Conservation (phyloP, 176 grass and related monocot species). For the Oryza coarctata region DNA sequence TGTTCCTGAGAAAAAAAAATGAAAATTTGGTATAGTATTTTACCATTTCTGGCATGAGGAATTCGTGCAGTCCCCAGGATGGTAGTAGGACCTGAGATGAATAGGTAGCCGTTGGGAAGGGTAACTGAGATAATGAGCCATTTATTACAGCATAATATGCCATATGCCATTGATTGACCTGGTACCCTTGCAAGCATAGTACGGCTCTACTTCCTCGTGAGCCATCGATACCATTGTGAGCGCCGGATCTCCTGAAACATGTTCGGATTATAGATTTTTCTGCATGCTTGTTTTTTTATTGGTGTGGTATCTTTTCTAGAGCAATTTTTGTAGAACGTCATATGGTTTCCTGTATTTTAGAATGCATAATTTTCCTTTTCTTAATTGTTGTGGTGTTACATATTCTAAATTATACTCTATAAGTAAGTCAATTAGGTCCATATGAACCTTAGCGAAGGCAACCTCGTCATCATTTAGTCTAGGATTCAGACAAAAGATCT, state of each 20-base stretch:
- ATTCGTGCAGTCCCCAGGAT: background rate
- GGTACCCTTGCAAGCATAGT: background rate
- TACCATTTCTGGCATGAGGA: background rate
- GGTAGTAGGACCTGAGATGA: background rate
- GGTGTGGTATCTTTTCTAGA: no score
- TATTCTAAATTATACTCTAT: no score
- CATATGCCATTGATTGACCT: background rate
- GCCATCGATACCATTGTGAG: background rate
- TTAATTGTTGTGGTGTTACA: no score
- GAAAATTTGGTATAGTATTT: background rate
- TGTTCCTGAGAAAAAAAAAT: background rate
- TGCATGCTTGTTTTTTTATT: no score
- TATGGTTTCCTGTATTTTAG: no score
- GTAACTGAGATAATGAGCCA: background rate
- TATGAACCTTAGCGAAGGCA: no score
- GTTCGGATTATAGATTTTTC: no score
- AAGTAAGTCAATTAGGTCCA: no score
- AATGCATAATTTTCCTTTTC: no score
- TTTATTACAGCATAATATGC: constrained; percentile 18
- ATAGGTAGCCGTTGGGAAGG: constrained; percentile 21
- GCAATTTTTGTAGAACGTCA: no score
- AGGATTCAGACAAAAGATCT: no score
- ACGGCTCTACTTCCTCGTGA: background rate
- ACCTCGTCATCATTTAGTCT: no score
- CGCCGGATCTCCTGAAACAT: background rate